phyloP scores from a whole-genome alignment of 768 basidiomycete genomes.

The Udeniomyces megalosporus region DNA sequence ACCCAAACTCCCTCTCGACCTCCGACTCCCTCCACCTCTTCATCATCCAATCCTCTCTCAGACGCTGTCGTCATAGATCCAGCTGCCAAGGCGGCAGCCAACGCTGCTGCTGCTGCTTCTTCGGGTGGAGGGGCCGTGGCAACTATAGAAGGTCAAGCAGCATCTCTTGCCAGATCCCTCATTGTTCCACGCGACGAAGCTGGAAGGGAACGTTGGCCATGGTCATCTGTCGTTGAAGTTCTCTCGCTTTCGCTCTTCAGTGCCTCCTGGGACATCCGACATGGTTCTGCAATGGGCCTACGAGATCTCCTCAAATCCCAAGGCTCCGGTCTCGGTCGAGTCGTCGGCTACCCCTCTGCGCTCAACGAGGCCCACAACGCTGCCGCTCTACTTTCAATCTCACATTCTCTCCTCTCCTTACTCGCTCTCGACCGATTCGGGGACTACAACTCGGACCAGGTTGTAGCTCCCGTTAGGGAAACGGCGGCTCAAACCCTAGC shows the following conservation, averaged over 20 bases:
- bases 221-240: conserved; percentile 48
- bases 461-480: conserved; percentile 91
- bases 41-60: conserved; percentile 9
- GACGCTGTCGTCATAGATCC: conserved; percentile 28
- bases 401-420: conserved; percentile 68
- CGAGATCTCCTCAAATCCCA: conserved; percentile 74
- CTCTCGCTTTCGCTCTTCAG: conserved; percentile 68
- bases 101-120: conserved; percentile 14
- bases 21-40: not conserved
- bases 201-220: conserved; percentile 21
- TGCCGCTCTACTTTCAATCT: conserved; percentile 35
- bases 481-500: conserved; percentile 89
- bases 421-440: conserved; percentile 95
- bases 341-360: conserved; percentile 23
- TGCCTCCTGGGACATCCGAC: conserved; percentile 79
- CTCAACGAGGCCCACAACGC: conserved; percentile 11
- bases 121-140: conserved; percentile 36
- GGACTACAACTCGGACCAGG: conserved; percentile 92
- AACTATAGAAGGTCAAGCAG: conserved; percentile 15
- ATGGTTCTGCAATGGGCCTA: conserved; percentile 81
- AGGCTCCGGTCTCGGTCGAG: conserved; percentile 63
- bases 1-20: conserved; percentile 2
- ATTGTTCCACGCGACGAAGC: conserved; percentile 2
- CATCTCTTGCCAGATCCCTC: conserved; percentile 20
- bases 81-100: conserved; percentile 29